Conservation (phyloP, 2,329 filamentous ascomycete genomes). For the Fusarium tricinctum region DNA sequence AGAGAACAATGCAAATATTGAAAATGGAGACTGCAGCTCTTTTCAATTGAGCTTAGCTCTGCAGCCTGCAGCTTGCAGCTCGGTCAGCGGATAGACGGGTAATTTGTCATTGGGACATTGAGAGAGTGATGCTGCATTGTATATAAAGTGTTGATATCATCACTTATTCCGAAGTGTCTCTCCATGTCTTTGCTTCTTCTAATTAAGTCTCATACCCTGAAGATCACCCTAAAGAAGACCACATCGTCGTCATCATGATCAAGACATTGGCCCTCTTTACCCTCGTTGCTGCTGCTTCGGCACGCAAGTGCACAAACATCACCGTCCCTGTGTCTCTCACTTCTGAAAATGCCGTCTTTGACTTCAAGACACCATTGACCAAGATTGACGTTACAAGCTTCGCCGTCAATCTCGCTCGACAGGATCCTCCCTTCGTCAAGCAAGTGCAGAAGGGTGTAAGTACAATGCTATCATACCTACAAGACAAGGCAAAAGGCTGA, state of each 20-base stretch:
- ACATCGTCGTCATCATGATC: slow-evolving; percentile 40
- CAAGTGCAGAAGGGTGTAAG: slow-evolving; percentile 61
- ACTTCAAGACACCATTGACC: slow-evolving; percentile 61
- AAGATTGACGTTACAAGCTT: slow-evolving; percentile 72
- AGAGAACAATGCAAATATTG: no score
- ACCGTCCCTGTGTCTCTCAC: slow-evolving; percentile 69
- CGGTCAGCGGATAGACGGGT: slow-evolving; percentile 13
- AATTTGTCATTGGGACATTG: background rate
- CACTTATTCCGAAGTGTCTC: slow-evolving; percentile 11
- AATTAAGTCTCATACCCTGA: slow-evolving; percentile 3
- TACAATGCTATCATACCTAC: background rate
- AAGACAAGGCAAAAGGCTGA: slow-evolving; percentile 16
- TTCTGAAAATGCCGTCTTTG: slow-evolving; percentile 67
- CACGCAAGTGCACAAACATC: slow-evolving; percentile 62
- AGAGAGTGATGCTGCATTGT: background rate
- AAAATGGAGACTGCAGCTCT: slow-evolving; percentile 1
- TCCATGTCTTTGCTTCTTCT: slow-evolving; percentile 16
- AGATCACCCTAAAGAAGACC: background rate
- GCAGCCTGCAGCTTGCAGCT: slow-evolving; percentile 12
- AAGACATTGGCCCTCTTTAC: slow-evolving; percentile 42
- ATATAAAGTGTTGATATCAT: slow-evolving; percentile 36
- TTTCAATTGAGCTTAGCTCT: background rate
- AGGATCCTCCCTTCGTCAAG: slow-evolving; percentile 63
- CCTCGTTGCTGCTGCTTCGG: slow-evolving; percentile 50
- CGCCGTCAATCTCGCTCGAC: slow-evolving; percentile 62